These are phyloP conservation scores for Fusarium ramigenum DNA, from an alignment of 2,329 filamentous ascomycete species.

Conservation along the genomic window DNA sequence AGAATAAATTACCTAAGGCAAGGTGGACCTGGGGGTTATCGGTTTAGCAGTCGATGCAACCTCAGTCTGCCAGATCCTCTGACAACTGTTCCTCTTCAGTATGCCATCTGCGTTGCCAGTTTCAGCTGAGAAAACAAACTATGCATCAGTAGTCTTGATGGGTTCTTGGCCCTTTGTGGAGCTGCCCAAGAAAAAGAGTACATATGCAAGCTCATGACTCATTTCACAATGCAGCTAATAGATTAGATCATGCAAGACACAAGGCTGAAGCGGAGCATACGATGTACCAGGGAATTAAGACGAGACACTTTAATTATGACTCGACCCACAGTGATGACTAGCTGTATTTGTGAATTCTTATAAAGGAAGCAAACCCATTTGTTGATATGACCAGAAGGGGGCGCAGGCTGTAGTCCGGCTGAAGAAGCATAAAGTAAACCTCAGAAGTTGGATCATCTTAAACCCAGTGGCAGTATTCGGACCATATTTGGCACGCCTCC, in stretches of 20 bases:
- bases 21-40: neutral
- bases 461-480: neutral
- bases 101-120: neutral
- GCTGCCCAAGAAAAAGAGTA: neutral
- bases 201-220: neutral
- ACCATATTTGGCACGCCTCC: fast-evolving
- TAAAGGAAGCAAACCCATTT: neutral
- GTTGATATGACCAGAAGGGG: neutral
- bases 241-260: neutral
- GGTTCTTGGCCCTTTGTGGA: neutral
- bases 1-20: neutral
- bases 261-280: neutral
- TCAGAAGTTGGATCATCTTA: neutral
- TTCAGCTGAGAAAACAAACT: neutral
- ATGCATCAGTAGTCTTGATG: neutral
- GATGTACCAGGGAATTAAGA: neutral
- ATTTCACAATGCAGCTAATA: neutral
- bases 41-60: neutral
- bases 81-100: neutral
- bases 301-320: neutral
- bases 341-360: neutral
- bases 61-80: neutral
- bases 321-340: neutral
- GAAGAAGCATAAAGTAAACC: neutral
- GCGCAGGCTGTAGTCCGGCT: neutral